Evolutionary conservation across 2,329 filamentous ascomycete genomes (phyloP), one percentile per base, ranked within the genome.

Genomic region (Westerdykella ornata): DNA sequence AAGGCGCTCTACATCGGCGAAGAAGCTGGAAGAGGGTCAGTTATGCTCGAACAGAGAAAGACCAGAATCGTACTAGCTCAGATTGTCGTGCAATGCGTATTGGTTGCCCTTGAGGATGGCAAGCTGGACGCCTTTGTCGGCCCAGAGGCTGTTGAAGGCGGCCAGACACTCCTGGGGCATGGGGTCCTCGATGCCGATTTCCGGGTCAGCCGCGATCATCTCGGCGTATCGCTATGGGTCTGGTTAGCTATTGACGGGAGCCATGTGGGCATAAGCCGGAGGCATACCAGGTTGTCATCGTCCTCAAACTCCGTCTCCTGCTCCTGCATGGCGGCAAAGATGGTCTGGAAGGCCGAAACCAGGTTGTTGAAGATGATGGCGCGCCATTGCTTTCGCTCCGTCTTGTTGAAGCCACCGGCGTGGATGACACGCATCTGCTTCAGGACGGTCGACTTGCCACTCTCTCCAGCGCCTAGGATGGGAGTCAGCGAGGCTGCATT

Each of bases 341-440:
- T 84, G 53, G 89, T 81, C 65, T 89, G 87, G 72, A 95, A 92
- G 2, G 90, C 90, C 55, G 94, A 86, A 38, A 96, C 75, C 51
- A 97, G 77, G 67, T 98, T 98, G 68, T 84, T 89, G 69, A 96
- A 97, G 53, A 97, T 89, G 59, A 96, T 89, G 13, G 88, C 85
- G 56, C 92, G 88, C 77, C 88, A 94, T 73, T 96, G 88, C 51
- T 94, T 81, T 66, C 88, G 86, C 67, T 97, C 92, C 50, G 80
- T 81, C 58, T 86, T 85, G 60, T 81, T 87, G 71, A 97, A 97
- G 38, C 92, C 90, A 66, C 88, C 82, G 12, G 88, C 82, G 66
- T 97, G 92, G 56, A 98, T 96, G 68, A 98, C 82, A 67, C 90
- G 90, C 92, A 98, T 97, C 74, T 97, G 90, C 73, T 97, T 97